These are phyloP conservation scores for Phaffomyces thermotolerans DNA, from an alignment of 805 yeast genomes.

Conservation along the genomic window DNA sequence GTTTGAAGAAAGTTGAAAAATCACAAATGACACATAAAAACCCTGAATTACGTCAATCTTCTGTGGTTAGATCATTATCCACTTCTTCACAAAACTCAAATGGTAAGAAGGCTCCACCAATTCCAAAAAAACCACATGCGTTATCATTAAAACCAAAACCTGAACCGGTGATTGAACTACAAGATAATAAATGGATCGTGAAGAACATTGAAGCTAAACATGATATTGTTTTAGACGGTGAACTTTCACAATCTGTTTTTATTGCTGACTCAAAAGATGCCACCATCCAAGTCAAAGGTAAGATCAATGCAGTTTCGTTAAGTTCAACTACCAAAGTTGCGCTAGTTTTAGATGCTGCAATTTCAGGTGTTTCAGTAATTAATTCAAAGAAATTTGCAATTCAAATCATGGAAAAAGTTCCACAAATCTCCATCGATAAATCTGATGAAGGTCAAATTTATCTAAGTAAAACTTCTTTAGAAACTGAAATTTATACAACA, in stretches of 20 bases:
- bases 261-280: slow-evolving; percentile 73
- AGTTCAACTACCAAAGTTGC: slow-evolving; percentile 68
- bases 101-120: slow-evolving; percentile 48
- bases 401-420: slow-evolving; percentile 77
- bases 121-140: slow-evolving; percentile 74
- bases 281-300: slow-evolving; percentile 81
- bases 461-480: slow-evolving; percentile 63
- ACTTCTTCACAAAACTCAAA: slow-evolving; percentile 14
- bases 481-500: slow-evolving; percentile 74
- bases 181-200: slow-evolving; percentile 84
- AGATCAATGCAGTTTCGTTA: slow-evolving; percentile 81
- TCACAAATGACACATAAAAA: slow-evolving; percentile 92
- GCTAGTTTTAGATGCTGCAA: slow-evolving; percentile 73
- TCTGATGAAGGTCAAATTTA: slow-evolving; percentile 81
- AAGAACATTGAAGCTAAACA: slow-evolving; percentile 65
- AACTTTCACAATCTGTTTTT: slow-evolving; percentile 81
- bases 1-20: slow-evolving; percentile 86
- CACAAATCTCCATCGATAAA: slow-evolving; percentile 82
- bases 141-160: slow-evolving; percentile 45
- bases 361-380: slow-evolving; percentile 83
- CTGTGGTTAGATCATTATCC: slow-evolving; percentile 29
- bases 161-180: slow-evolving; percentile 64
- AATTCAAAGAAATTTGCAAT: slow-evolving; percentile 75
- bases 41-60: slow-evolving; percentile 64
- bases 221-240: slow-evolving; percentile 66